These are phyloP conservation scores for Lepidium aucheri DNA, from an alignment of 345 rosid species.

Conservation along the genomic window DNA sequence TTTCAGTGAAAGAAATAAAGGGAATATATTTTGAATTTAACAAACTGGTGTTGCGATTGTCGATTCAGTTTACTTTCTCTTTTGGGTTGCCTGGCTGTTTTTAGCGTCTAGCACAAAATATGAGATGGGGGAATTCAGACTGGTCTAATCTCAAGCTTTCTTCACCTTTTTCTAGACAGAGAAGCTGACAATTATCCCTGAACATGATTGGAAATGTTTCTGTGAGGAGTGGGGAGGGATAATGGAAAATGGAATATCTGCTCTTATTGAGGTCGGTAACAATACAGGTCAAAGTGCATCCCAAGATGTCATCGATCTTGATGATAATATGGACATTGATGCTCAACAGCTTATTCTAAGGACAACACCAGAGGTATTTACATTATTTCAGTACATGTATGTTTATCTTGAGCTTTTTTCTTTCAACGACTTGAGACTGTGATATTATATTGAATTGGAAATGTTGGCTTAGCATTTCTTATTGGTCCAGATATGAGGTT, in stretches of 20 bases:
- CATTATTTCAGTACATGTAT: not conserved
- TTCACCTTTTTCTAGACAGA: conserved; percentile 60
- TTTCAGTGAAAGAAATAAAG: not conserved
- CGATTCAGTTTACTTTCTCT: conserved; percentile 8
- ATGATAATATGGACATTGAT: conserved; percentile 52
- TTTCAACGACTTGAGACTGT: not conserved
- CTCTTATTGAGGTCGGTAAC: conserved; percentile 46
- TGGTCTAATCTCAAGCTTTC: not conserved
- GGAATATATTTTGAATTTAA: not conserved
- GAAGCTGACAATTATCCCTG: conserved; percentile 69
- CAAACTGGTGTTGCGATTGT: not conserved
- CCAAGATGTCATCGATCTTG: conserved; percentile 29
- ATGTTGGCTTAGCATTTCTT: not conserved
- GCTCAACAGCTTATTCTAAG: conserved; percentile 40
- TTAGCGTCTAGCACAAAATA: conserved; percentile 2
- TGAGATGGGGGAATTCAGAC: conserved; percentile 4
- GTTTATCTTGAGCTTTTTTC: not conserved
- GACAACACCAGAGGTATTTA: conserved; percentile 75
- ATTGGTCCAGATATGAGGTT: not conserved
- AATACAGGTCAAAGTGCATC: conserved; percentile 23
- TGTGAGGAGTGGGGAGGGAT: conserved; percentile 94
- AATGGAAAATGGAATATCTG: conserved; percentile 63
- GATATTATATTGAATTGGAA: not conserved
- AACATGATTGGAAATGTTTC: conserved; percentile 83
- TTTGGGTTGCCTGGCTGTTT: not conserved